A percentile compares a stretch with the other conserved stretches of the same genome.
Evolutionary conservation across 148 eudicot species (phyloP).

Genomic region (Persicaria tinctoria): DNA sequence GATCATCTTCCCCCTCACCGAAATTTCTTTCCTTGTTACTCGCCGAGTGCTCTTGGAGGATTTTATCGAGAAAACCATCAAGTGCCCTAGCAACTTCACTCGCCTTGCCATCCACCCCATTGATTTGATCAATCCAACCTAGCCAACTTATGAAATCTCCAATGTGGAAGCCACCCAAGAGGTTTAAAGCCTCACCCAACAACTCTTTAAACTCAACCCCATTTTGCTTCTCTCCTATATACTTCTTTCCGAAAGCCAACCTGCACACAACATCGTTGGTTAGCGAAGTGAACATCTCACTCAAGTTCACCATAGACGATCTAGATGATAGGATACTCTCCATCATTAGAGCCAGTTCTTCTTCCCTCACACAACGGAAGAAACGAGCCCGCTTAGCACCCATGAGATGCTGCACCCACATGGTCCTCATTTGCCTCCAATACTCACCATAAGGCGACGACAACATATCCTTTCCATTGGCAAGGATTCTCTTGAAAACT

Average conservation of each 20-base stretch:
- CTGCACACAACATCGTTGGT: conserved; percentile 8
- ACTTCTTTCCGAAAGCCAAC: conserved; percentile 5
- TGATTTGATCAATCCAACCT: not conserved
- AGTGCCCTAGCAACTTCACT: not conserved
- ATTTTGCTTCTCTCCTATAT: not conserved
- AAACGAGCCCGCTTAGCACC: no score
- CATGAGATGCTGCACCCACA: no score
- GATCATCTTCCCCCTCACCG: not conserved
- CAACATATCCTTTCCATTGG: no score
- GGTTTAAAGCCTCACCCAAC: not conserved
- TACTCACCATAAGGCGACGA: no score
- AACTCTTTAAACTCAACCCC: not conserved
- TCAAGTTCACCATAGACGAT: conserved; percentile 2
- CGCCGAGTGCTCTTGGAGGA: not conserved
- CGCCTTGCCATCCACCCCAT: not conserved
- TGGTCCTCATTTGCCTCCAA: no score
- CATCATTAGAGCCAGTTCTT: no score
- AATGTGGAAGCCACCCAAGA: not conserved
- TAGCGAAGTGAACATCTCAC: conserved; percentile 6
- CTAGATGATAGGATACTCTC: no score
- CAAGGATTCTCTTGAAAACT: no score
- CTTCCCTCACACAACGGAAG: no score
- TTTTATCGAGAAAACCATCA: not conserved
- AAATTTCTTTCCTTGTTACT: not conserved
- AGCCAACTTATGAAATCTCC: conserved; percentile 4